Conservation (phyloP, 306 rosid species). For the Cicer bijugum region DNA sequence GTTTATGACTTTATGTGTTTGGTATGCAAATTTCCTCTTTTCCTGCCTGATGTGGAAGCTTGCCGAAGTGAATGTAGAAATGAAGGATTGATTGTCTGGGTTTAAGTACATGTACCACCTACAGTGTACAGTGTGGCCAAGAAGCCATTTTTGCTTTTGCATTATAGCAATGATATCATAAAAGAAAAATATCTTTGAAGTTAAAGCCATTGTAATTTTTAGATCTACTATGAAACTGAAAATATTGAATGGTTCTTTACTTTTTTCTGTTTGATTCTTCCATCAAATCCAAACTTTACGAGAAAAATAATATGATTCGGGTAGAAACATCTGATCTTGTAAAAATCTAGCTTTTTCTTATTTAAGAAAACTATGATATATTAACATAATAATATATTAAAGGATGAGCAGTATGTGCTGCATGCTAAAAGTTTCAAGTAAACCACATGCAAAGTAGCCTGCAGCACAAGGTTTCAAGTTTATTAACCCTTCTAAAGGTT, state of each 20-base stretch:
- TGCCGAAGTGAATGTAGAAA: slow-evolving; percentile 17
- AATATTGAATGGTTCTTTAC: neutral
- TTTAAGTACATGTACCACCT: neutral
- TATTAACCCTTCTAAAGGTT: neutral
- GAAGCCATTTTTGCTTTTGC: slow-evolving; percentile 3
- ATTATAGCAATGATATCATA: neutral
- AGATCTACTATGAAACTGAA: neutral
- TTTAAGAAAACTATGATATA: neutral
- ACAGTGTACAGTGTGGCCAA: slow-evolving; percentile 1
- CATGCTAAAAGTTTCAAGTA: slow-evolving; percentile 13
- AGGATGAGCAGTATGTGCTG: slow-evolving; percentile 16
- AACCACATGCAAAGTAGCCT: slow-evolving; percentile 2
- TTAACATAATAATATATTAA: neutral
- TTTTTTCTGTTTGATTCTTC: slow-evolving; percentile 16
- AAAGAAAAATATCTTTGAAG: neutral
- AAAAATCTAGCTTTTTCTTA: neutral
- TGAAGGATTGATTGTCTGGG: slow-evolving; percentile 13
- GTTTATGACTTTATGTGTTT: slow-evolving; percentile 8
- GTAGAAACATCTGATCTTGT: neutral
- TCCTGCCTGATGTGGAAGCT: slow-evolving; percentile 25
- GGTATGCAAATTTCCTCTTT: slow-evolving; percentile 11
- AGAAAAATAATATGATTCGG: neutral
- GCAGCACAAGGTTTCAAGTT: slow-evolving; percentile 25
- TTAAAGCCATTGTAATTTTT: slow-evolving; percentile 5
- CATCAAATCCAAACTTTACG: neutral